Conservation (phyloP, 257 asterid species). For the Solanum gandarillasii region DNA sequence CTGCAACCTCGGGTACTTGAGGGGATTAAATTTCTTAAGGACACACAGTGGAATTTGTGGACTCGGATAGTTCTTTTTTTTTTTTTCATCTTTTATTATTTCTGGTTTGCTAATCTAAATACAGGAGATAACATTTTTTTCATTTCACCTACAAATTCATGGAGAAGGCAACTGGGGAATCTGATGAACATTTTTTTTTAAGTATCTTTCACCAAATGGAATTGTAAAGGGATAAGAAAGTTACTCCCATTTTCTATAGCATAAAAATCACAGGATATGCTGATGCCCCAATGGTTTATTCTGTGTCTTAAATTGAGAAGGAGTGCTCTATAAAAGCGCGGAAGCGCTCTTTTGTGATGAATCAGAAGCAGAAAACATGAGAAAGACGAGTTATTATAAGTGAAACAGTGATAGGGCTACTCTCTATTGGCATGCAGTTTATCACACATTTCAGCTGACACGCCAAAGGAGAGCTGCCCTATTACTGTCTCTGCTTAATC, state of each 20-base stretch:
- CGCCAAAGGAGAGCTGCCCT: slow-evolving; percentile 82
- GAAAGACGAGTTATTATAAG: slow-evolving; percentile 5
- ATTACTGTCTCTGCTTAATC: slow-evolving; percentile 26
- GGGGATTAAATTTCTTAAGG: too few relatives aligned
- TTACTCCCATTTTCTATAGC: slow-evolving; percentile 5
- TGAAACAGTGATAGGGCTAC: slow-evolving; percentile 37
- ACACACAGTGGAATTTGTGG: too few relatives aligned
- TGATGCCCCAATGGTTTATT: slow-evolving; percentile 22
- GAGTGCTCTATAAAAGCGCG: background rate
- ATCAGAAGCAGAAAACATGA: background rate
- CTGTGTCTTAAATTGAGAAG: background rate
- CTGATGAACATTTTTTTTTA: background rate
- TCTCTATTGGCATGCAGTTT: slow-evolving; percentile 35
- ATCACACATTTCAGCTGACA: background rate
- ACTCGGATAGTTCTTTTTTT: too few relatives aligned
- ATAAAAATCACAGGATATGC: slow-evolving; percentile 28
- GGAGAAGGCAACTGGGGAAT: slow-evolving; percentile 4
- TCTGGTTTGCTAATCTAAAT: too few relatives aligned
- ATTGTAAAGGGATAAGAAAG: slow-evolving; percentile 2
- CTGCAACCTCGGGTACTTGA: too few relatives aligned
- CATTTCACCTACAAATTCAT: background rate
- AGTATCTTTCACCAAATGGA: background rate
- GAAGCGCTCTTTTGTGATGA: background rate
- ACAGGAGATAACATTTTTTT: background rate
- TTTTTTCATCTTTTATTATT: too few relatives aligned